phyloP scores from a whole-genome alignment of 257 asterid genomes.

The Solanum verrucosum region DNA sequence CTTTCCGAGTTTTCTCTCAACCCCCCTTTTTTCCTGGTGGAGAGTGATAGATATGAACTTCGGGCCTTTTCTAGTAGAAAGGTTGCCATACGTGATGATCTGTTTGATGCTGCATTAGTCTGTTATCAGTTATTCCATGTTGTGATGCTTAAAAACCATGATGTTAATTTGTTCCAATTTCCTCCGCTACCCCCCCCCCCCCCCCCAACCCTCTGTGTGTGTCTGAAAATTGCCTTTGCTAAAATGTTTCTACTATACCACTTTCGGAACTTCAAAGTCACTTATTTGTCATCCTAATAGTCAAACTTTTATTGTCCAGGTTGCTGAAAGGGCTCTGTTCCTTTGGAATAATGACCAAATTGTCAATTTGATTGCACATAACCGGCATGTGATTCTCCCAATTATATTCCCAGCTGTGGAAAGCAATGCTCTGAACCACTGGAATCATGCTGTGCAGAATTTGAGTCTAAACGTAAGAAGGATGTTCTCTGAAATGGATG shows the following conservation, averaged over 20 bases:
- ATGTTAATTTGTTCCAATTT: neutral
- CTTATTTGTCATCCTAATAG: neutral
- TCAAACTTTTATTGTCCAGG: slow-evolving; percentile 23
- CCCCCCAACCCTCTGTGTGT: too few relatives aligned
- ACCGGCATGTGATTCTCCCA: slow-evolving; percentile 67
- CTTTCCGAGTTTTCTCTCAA: neutral
- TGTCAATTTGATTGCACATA: slow-evolving; percentile 52
- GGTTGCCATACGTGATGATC: neutral
- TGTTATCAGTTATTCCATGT: neutral
- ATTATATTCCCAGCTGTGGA: slow-evolving; percentile 73
- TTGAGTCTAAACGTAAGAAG: slow-evolving; percentile 57
- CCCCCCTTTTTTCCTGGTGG: neutral
- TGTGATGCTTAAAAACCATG: neutral
- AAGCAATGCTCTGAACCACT: slow-evolving; percentile 52
- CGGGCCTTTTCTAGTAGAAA: neutral
- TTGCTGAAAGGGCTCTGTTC: slow-evolving; percentile 69
- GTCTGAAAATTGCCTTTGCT: neutral
- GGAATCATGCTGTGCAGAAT: slow-evolving; percentile 75
- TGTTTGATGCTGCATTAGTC: neutral
- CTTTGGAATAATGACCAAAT: slow-evolving; percentile 35
- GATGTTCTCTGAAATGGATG: slow-evolving; percentile 71
- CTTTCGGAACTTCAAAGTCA: neutral
- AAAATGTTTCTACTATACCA: neutral
- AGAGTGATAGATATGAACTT: neutral
- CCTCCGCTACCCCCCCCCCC: neutral